Base-by-base conservation (phyloP, 2,329 filamentous ascomycete genomes). In the Eurotiales sp. region DNA sequence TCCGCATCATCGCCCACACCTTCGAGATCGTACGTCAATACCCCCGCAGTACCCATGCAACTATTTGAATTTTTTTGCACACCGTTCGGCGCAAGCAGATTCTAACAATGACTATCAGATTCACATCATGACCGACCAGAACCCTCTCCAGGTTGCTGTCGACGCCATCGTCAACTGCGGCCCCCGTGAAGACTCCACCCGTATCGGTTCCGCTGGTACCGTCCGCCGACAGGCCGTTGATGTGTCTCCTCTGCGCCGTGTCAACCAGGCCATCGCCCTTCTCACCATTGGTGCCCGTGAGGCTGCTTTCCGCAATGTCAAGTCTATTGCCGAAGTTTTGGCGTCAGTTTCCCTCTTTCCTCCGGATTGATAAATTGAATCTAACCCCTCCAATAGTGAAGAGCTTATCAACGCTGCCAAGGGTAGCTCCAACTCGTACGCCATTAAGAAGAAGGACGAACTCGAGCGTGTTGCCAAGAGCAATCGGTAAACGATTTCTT, bases 371-470 rank as follows among this genome's bases (percentile, higher is more conserved):
- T 8, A 7, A 17, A 5, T 4, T 34, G 40, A 44, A 44, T 30
- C 41, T 51, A 51, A 51, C 30, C 22, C 40, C 23, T 15, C 8
- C 22, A 19, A 37, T 36, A 50, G 47, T 47, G 95, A 99, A 82
- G 93, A 99, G 86, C 85, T 99, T 77, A 97, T 99, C 87, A 99
- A 99, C 85, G 95, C 95, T 75, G 95, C 95, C 78, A 99, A 99
- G 90, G 93, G 93, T 73, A 95, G 88, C 86, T 95, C 88, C 82
- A 99, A 99, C 90, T 96, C 91, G 66, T 99, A 97, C 78, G 93
- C 95, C 72, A 99, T 99, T 87, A 99, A 99, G 90, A 99, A 99
- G 90, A 99, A 99, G 92, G 93, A 99, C 79, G 95, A 99, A 88
- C 80, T 99, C 82, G 93, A 99, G 88, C 93, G 93, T 93, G 93